Evolutionary conservation across 345 rosid species (phyloP), one percentile per base, ranked within the genome.

Genomic region (Salix udensis): DNA sequence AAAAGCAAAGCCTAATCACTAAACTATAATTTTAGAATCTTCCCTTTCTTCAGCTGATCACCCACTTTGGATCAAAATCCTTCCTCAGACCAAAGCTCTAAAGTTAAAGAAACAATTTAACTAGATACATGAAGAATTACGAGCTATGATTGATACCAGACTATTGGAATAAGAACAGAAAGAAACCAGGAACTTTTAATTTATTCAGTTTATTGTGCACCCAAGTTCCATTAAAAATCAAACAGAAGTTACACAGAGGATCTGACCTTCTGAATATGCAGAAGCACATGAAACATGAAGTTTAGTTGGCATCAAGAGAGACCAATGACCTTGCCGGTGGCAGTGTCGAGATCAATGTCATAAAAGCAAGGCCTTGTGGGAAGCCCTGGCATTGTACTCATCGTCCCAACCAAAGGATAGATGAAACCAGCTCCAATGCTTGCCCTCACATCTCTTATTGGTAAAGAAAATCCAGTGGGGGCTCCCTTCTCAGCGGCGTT

Each of bases 321-420:
- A 52, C 99, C 99, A 31, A 88, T 80, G 68, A 96, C 96, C 81
- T 89, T 93, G 58, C 98, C 97, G 1, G 97, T 92, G 71, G 77
- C 86, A 6, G 95, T 89, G 83, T 93, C 89, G 1, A 93, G 80
- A 78, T 96, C 98, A 37, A 96, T 96, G 73, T 93, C 99, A 9
- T 92, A 96, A 79, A 96, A 96, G 85, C 97, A 92, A 44, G 99
- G 99, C 84, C 99, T 88, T 61, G 99, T 96, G 2, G 98, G 98
- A 70, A 96, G 97, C 71, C 99, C 98, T 12, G 98, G 98, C 99
- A 93, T 96, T 24, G 99, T 92, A 79, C 98, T 92, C 97, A 94
- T 91, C 2, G 97, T 94, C 72, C 98, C 99, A 7, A 96, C 99
- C 62, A 93, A 65, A 62, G 99, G 99, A 77, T 93, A 96, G 24